Percentiles rank a stretch among this genome's conserved stretches.
phyloP scores from a whole-genome alignment of 148 eudicot species.

The Chenopodium album region DNA sequence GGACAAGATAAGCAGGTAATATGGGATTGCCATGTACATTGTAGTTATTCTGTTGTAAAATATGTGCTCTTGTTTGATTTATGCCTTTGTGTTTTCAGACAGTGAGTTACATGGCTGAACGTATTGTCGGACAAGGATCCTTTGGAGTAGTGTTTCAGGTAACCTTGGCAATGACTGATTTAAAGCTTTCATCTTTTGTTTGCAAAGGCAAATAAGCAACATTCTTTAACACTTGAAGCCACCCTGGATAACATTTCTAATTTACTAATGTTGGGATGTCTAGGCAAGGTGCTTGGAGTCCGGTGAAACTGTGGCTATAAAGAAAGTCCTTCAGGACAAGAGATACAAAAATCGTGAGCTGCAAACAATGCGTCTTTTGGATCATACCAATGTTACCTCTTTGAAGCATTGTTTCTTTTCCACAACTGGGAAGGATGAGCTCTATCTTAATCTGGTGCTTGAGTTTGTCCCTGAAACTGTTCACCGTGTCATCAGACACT shows the following conservation, averaged over 20 bases:
- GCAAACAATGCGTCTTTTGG: constrained; percentile 74
- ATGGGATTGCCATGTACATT: neutral
- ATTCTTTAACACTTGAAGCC: neutral
- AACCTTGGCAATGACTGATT: neutral
- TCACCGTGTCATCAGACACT: constrained; percentile 66
- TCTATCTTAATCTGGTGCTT: constrained; percentile 65
- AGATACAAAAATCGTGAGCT: constrained; percentile 84
- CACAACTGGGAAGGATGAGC: constrained; percentile 68
- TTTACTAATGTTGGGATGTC: neutral
- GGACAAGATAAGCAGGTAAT: constrained; percentile 80
- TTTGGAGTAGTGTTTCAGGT: constrained; percentile 95
- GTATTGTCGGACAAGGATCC: constrained; percentile 80
- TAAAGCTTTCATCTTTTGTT: neutral
- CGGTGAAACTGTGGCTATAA: constrained; percentile 74
- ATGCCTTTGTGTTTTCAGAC: constrained; percentile 41
- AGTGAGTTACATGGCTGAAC: constrained; percentile 92
- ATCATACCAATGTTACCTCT: constrained; percentile 73
- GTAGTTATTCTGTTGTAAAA: neutral
- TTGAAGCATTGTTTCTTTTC: constrained; percentile 87
- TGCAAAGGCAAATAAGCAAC: neutral
- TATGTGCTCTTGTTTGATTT: neutral
- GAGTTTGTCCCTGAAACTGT: constrained; percentile 86
- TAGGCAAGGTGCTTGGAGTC: constrained; percentile 80
- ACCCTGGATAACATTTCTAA: neutral
- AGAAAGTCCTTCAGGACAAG: constrained; percentile 83